Evolutionary conservation across 2,329 filamentous ascomycete genomes (phyloP), one percentile per base, ranked within the genome.

Genomic region (Fusarium azukiicola): DNA sequence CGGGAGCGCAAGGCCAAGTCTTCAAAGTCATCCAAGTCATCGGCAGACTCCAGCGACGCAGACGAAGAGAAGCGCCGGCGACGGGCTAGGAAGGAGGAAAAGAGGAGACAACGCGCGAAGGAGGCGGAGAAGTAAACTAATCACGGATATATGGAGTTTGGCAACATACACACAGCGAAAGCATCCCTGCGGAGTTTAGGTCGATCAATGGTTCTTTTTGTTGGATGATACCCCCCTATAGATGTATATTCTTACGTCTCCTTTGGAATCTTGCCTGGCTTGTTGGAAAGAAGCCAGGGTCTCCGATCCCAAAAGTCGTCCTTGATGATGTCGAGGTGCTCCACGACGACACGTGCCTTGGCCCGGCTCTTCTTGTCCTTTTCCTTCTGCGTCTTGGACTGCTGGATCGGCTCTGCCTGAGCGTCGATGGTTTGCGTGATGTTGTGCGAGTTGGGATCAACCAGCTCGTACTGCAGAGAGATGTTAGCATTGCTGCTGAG

Each of bases 301-400:
- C 97, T 91, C 82, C 91, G 92, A 78, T 96, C 92, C 98, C 98
- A 99, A 85, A 99, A 99, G 6, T 96, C 96, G 86, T 99, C 96
- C 82, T 96, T 97, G 87, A 99, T 99, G 82, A 99, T 96, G 88
- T 99, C 98, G 74, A 98, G 88, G 89, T 99, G 97, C 84, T 97
- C 95, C 49, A 98, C 91, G 47, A 96, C 93, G 61, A 99, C 94
- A 68, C 92, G 92, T 2, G 97, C 97, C 86, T 98, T 99, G 74
- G 93, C 91, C 70, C 95, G 92, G 77, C 94, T 92, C 89, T 98
- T 99, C 84, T 91, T 95, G 78, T 98, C 94, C 82, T 96, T 98
- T 73, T 99, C 96, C 27, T 91, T 89, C 83, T 98, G 96, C n/a
- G 95, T 96, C 84, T 95, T 97, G 56, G 96, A 97, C 78, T 94